Evolutionary conservation across 2,329 filamentous ascomycete species (phyloP).

Genomic region (Curvularia eragrostidis): DNA sequence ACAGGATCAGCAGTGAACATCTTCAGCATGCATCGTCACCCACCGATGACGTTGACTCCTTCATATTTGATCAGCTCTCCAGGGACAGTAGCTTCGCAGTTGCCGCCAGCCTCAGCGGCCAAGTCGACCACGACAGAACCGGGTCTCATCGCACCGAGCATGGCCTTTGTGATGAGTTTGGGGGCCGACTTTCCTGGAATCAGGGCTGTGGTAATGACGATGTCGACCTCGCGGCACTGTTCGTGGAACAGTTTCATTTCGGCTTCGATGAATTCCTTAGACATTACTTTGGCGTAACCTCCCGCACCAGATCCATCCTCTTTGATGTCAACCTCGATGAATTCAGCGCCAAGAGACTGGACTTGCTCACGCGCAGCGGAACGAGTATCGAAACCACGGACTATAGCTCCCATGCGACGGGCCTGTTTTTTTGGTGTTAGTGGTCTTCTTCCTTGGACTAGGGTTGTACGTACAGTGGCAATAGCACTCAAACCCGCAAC

Average conservation of each 20-base stretch:
- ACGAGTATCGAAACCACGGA: constrained; percentile 89
- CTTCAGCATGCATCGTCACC: constrained; percentile 21
- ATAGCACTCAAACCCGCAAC: constrained; percentile 90
- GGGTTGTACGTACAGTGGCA: constrained; percentile 64
- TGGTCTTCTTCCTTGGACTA: neutral
- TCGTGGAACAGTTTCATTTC: constrained; percentile 93
- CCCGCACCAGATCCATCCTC: constrained; percentile 86
- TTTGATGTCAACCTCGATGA: constrained; percentile 82
- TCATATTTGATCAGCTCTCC: constrained; percentile 74
- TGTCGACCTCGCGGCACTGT: constrained; percentile 86
- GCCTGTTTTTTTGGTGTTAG: constrained; percentile 55
- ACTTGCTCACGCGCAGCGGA: constrained; percentile 88
- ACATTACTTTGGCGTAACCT: constrained; percentile 94
- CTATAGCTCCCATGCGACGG: constrained; percentile 84
- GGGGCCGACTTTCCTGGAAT: constrained; percentile 86
- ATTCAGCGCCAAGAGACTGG: constrained; percentile 87
- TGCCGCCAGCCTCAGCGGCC: constrained; percentile 85
- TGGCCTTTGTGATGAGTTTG: constrained; percentile 80
- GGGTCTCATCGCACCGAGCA: constrained; percentile 85
- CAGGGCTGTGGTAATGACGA: constrained; percentile 90
- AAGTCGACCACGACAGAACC: constrained; percentile 89
- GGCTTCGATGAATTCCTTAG: constrained; percentile 88
- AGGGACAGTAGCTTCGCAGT: constrained; percentile 81
- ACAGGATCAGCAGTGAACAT: constrained; percentile 45
- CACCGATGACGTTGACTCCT: constrained; percentile 84